These are phyloP conservation scores for Globisporangium viniferum DNA, from an alignment of 352 stramenopile genomes.

Conservation along the genomic window DNA sequence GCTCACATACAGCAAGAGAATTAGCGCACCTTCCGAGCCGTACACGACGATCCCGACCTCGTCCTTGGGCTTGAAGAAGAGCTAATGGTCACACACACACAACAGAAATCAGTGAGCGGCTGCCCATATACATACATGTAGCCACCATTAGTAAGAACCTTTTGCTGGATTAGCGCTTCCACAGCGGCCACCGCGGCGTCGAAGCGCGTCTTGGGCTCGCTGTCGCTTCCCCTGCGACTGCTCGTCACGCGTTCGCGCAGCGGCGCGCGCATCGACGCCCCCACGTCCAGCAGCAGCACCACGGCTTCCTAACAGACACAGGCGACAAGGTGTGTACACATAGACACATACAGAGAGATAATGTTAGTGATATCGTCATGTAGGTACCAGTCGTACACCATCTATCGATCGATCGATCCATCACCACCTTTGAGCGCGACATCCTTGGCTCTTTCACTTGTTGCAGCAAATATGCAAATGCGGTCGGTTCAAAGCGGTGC, in stretches of 20 bases:
- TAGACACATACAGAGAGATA: background rate
- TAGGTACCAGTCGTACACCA: background rate
- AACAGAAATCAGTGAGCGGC: background rate
- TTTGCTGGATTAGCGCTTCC: constrained; percentile 68
- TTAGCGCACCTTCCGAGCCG: constrained; percentile 41
- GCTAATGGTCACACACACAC: constrained; percentile 20
- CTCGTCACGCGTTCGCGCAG: constrained; percentile 37
- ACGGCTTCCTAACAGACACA: constrained; percentile 49
- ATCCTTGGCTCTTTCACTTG: background rate
- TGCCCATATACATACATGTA: background rate
- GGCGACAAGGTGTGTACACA: background rate
- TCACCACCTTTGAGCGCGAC: constrained; percentile 8
- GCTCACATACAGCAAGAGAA: background rate
- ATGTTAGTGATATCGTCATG: background rate
- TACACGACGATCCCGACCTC: constrained; percentile 78
- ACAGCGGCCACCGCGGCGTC: constrained; percentile 53
- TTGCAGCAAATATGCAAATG: background rate
- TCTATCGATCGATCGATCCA: background rate
- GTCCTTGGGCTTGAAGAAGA: constrained; percentile 81
- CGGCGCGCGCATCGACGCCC: constrained; percentile 54
- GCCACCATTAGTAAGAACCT: constrained; percentile 28
- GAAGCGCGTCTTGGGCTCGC: constrained; percentile 49
- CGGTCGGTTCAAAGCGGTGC: background rate
- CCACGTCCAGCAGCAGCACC: constrained; percentile 65
- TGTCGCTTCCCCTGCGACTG: constrained; percentile 10